phyloP scores from a whole-genome alignment of 192 early-diverging fungal species.

The Coemansia reversa region DNA sequence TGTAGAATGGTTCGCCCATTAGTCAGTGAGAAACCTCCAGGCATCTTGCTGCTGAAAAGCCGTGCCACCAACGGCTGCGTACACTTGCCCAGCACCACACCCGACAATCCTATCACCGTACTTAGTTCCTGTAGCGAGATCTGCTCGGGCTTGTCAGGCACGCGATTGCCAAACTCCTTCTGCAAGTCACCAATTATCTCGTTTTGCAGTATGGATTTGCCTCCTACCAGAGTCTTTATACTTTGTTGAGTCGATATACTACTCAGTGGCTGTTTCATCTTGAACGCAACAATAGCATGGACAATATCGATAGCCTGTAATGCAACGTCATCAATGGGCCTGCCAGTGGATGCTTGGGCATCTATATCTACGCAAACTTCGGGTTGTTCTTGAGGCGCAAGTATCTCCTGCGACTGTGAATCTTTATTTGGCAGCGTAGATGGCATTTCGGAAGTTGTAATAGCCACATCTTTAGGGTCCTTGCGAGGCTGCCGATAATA shows the following conservation, averaged over 20 bases:
- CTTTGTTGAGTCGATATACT: slow-evolving; percentile 73
- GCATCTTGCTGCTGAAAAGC: slow-evolving; percentile 88
- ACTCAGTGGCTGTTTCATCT: slow-evolving; percentile 79
- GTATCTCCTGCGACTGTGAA: background rate
- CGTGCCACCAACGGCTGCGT: slow-evolving; percentile 70
- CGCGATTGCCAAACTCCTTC: slow-evolving; percentile 82
- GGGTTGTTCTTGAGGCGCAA: background rate
- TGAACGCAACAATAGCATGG: slow-evolving; percentile 79
- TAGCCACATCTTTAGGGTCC: background rate
- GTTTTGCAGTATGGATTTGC: slow-evolving; percentile 97
- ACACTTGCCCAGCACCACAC: slow-evolving; percentile 72
- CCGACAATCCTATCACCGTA: slow-evolving; percentile 63
- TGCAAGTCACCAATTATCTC: slow-evolving; percentile 94
- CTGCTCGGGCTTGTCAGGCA: slow-evolving; percentile 92
- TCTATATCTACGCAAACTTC: background rate
- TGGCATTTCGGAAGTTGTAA: background rate
- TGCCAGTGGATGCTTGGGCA: background rate
- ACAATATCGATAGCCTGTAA: slow-evolving; percentile 75
- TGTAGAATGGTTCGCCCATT: slow-evolving; percentile 69
- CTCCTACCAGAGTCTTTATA: slow-evolving; percentile 79
- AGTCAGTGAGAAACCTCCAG: slow-evolving; percentile 84
- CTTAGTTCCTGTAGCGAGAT: slow-evolving; percentile 76
- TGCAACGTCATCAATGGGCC: slow-evolving; percentile 62
- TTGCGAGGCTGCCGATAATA: slow-evolving; percentile 8
- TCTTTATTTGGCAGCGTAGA: background rate